phyloP scores from a whole-genome alignment of 306 rosid genomes.

The Abrus pulchellus region DNA sequence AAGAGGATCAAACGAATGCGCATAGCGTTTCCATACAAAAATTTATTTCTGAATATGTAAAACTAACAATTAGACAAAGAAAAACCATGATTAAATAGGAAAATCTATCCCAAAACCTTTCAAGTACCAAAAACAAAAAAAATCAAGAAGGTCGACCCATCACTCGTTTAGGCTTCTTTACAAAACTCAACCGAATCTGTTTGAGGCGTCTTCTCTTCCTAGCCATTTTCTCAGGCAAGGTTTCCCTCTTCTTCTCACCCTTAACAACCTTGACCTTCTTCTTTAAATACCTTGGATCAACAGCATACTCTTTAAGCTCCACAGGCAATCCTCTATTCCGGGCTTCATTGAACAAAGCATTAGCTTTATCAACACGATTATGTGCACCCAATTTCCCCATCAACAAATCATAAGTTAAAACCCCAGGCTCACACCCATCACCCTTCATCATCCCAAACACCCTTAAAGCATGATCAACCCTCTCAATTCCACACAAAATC shows the following conservation, averaged over 20 bases:
- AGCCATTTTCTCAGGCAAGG: slow-evolving; percentile 89
- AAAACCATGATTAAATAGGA: slow-evolving; percentile 35
- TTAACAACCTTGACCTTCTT: slow-evolving; percentile 63
- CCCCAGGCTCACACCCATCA: slow-evolving; percentile 77
- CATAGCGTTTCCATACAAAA: not conserved
- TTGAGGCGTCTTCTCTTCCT: slow-evolving; percentile 91
- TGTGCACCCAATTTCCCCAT: slow-evolving; percentile 74
- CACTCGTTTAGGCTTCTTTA: slow-evolving; percentile 67
- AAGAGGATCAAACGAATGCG: not conserved
- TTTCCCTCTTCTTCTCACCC: slow-evolving; percentile 72
- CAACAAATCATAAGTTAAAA: slow-evolving; percentile 72
- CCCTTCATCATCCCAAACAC: slow-evolving; percentile 82
- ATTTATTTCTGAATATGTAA: slow-evolving; percentile 4
- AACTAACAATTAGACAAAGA: slow-evolving; percentile 26
- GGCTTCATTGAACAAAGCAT: slow-evolving; percentile 73
- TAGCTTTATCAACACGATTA: slow-evolving; percentile 69
- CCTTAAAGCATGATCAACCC: slow-evolving; percentile 77
- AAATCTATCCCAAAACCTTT: slow-evolving; percentile 43
- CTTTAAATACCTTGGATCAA: slow-evolving; percentile 61
- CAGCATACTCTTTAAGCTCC: slow-evolving; percentile 60
- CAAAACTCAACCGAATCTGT: slow-evolving; percentile 82
- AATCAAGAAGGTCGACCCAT: slow-evolving; percentile 56
- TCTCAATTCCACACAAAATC: slow-evolving; percentile 86
- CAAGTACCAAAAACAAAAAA: slow-evolving; percentile 7
- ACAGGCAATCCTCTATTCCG: slow-evolving; percentile 52